Percentiles rank a stretch among this genome's conserved stretches.
phyloP scores from a whole-genome alignment of 1,284 basidiomycete species.

The Papiliotrema nemorosa region DNA sequence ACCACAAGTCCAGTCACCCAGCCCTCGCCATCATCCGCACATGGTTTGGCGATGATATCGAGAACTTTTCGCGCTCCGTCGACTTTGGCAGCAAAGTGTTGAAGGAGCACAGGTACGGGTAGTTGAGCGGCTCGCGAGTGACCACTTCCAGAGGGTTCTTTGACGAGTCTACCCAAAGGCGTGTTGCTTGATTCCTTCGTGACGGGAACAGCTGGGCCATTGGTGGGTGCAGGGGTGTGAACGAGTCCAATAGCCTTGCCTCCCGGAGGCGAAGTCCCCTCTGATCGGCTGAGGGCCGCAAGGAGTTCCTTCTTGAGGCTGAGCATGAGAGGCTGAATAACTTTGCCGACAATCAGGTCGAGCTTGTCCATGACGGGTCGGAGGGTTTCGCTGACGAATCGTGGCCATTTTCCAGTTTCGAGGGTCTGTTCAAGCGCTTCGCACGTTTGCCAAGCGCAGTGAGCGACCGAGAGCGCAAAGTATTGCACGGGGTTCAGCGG shows the following conservation, averaged over 20 bases:
- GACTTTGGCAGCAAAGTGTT: conserved; percentile 47
- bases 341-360: conserved; percentile 50
- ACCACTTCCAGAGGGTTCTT: conserved; percentile 36
- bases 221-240: conserved; percentile 28
- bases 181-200: conserved; percentile 31
- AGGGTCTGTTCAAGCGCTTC: conserved; percentile 47
- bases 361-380: conserved; percentile 59
- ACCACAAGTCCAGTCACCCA: conserved; percentile 50
- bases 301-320: conserved; percentile 46
- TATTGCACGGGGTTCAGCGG: conserved; percentile 47
- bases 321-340: conserved; percentile 45
- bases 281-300: conserved; percentile 29
- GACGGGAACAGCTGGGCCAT: conserved; percentile 16
- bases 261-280: conserved; percentile 32
- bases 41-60: conserved; percentile 42
- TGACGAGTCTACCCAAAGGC: conserved; percentile 29
- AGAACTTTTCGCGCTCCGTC: conserved; percentile 45
- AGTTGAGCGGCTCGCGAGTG: conserved; percentile 21
- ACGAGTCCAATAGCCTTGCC: conserved; percentile 38
- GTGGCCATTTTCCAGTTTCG: conserved; percentile 45
- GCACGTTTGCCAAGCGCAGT: conserved; percentile 50
- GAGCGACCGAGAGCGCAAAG: conserved; percentile 47
- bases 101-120: conserved; percentile 41
- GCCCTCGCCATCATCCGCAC: conserved; percentile 48
- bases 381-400: conserved; percentile 56